Evolutionary conservation across 1,284 basidiomycete species (phyloP).

Genomic region (Filobasidium uniguttulatum): DNA sequence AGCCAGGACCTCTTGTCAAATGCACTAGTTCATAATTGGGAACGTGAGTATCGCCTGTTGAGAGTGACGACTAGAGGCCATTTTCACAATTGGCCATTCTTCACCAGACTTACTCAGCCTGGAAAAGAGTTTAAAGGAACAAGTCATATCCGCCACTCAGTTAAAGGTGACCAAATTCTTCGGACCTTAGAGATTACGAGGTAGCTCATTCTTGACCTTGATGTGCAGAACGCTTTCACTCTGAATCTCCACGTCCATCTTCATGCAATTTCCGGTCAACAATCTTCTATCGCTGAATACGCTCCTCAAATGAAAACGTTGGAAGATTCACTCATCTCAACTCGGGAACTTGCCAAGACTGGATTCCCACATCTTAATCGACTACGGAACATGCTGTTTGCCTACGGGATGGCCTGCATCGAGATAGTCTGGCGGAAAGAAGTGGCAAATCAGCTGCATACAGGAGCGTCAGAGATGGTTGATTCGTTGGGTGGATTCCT

Average conservation of each 20-base stretch:
- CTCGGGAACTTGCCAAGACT: constrained; percentile 6
- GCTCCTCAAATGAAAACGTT: constrained; percentile 50
- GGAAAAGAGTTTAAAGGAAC: no score
- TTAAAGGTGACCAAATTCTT: neutral
- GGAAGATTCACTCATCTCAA: constrained; percentile 47
- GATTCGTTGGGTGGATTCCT: constrained; percentile 66
- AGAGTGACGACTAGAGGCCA: no score
- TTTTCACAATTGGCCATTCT: no score
- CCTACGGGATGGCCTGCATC: constrained; percentile 80
- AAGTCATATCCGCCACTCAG: no score
- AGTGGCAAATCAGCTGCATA: constrained; percentile 61
- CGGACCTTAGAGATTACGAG: neutral
- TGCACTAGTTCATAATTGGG: constrained; percentile 8
- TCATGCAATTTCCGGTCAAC: constrained; percentile 56
- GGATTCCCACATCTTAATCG: constrained; percentile 81
- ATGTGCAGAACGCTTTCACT: constrained; percentile 56
- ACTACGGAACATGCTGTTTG: constrained; percentile 77
- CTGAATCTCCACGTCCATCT: constrained; percentile 53
- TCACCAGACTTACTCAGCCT: no score
- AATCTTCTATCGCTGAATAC: constrained; percentile 58
- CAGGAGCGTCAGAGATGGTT: constrained; percentile 58
- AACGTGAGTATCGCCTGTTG: neutral
- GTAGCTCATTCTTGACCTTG: constrained; percentile 3
- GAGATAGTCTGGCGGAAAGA: constrained; percentile 82
- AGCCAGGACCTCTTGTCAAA: constrained; percentile 5